Conservation (phyloP, 495 filamentous ascomycete genomes). For the Lophiostoma macrostomum region DNA sequence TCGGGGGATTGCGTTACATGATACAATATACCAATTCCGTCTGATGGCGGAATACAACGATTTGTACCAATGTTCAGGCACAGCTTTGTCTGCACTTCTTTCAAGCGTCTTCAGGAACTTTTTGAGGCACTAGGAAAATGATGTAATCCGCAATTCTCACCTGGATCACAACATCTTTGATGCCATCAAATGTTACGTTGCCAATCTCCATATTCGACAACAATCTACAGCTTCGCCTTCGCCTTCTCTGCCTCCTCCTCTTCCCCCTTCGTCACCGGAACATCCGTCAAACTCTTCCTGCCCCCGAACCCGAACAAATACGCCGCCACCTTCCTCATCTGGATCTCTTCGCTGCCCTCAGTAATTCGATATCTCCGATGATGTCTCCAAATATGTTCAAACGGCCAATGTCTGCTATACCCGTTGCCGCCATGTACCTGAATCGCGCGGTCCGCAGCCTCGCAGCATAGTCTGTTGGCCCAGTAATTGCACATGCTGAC, state of each 20-base stretch:
- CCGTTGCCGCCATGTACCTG: slow-evolving; percentile 55
- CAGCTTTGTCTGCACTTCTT: too few species aligned
- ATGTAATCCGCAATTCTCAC: too few species aligned
- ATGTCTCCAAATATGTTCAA: slow-evolving; percentile 47
- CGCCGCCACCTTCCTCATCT: slow-evolving; percentile 45
- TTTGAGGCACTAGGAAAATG: too few species aligned
- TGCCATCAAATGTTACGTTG: too few species aligned
- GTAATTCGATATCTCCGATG: slow-evolving; percentile 44
- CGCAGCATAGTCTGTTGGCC: slow-evolving; percentile 55
- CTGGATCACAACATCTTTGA: too few species aligned
- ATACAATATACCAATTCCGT: too few species aligned
- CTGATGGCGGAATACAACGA: too few species aligned
- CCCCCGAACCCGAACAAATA: slow-evolving; percentile 42
- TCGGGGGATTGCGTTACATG: too few species aligned
- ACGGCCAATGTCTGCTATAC: slow-evolving; percentile 40
- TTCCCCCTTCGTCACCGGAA: slow-evolving; percentile 9
- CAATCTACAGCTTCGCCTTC: too few species aligned
- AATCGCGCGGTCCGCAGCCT: slow-evolving; percentile 60
- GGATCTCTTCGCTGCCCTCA: slow-evolving; percentile 45
- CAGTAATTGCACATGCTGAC: slow-evolving; percentile 65
- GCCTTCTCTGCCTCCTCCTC: not conserved
- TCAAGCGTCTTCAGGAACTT: too few species aligned
- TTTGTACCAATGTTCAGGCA: too few species aligned
- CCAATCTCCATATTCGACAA: too few species aligned
- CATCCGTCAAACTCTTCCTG: slow-evolving; percentile 32